These are phyloP conservation scores for Microascus cirrosus DNA, from an alignment of 2,329 filamentous ascomycete species.

Conservation along the genomic window DNA sequence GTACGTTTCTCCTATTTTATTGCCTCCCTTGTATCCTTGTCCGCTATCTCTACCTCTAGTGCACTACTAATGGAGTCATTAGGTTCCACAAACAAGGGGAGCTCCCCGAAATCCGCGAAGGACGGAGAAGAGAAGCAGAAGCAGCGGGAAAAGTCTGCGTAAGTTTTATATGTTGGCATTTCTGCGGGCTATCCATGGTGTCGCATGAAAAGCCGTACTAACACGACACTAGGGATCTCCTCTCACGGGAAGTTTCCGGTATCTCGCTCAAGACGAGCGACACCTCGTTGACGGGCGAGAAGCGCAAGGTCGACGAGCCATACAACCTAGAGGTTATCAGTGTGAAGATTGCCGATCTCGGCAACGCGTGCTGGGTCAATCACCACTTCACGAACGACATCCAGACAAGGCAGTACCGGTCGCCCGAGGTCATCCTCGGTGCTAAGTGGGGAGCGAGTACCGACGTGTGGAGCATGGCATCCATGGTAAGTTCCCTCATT, in stretches of 20 bases:
- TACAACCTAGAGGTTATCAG: slow-evolving; percentile 67
- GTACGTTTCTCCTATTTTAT: slow-evolving; percentile 34
- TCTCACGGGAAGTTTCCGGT: slow-evolving; percentile 86
- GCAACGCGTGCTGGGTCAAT: slow-evolving; percentile 97
- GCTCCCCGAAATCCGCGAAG: slow-evolving; percentile 4
- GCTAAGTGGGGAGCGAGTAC: slow-evolving; percentile 99
- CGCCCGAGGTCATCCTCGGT: slow-evolving; percentile 91
- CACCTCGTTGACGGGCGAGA: slow-evolving; percentile 45
- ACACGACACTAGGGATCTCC: slow-evolving; percentile 53
- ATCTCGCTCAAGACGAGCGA: slow-evolving; percentile 70
- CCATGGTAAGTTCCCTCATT: slow-evolving; percentile 62
- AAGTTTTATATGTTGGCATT: slow-evolving; percentile 27
- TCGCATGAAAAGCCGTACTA: background rate
- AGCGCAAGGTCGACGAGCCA: slow-evolving; percentile 48
- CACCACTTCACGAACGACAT: slow-evolving; percentile 99
- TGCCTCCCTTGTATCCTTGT: background rate
- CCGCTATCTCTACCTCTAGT: background rate
- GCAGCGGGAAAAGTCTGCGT: slow-evolving; percentile 89
- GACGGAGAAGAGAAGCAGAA: slow-evolving; percentile 51
- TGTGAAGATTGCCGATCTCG: slow-evolving; percentile 96
- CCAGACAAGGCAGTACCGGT: slow-evolving; percentile 93
- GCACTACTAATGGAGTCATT: background rate
- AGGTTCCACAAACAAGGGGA: background rate
- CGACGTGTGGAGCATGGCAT: slow-evolving; percentile 98
- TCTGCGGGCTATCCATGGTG: background rate